A percentile compares a stretch with the other conserved stretches of the same genome.
phyloP scores from a whole-genome alignment of 2,329 filamentous ascomycete genomes.

The Trichoderma polysporum region DNA sequence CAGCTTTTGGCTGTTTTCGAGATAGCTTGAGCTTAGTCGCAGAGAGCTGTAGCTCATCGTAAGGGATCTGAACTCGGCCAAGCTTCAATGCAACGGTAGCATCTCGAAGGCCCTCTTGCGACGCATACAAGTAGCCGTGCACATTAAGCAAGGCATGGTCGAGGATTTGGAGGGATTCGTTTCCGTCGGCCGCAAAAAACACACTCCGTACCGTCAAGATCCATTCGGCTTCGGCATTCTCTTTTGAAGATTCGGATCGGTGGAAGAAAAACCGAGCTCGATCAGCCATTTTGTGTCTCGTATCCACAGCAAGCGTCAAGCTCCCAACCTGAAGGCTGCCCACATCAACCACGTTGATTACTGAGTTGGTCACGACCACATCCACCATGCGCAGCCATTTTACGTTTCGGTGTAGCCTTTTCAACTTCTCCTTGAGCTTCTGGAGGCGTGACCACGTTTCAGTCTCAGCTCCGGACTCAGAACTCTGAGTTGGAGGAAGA shows the following conservation, averaged over 20 bases:
- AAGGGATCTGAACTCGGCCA: slow-evolving; percentile 84
- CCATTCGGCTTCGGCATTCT: slow-evolving; percentile 81
- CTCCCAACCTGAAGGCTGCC: slow-evolving; percentile 83
- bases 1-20: slow-evolving; percentile 35
- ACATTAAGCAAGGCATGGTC: slow-evolving; percentile 88
- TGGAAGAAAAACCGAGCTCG: slow-evolving; percentile 86
- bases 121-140: slow-evolving; percentile 84
- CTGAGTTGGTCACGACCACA: slow-evolving; percentile 78
- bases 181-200: slow-evolving; percentile 81
- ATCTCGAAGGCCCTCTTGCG: slow-evolving; percentile 83
- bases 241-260: slow-evolving; percentile 59
- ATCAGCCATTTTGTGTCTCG: slow-evolving; percentile 86
- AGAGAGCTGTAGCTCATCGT: slow-evolving; percentile 76
- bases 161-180: slow-evolving; percentile 81
- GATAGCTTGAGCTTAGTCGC: slow-evolving; percentile 54
- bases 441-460: slow-evolving; percentile 81
- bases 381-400: slow-evolving; percentile 89
- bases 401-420: slow-evolving; percentile 80
- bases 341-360: slow-evolving; percentile 73
- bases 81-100: slow-evolving; percentile 88
- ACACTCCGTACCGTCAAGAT: slow-evolving; percentile 83
- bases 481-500: slow-evolving; percentile 17
- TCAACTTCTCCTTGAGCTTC: slow-evolving; percentile 78
- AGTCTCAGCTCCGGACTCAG: slow-evolving; percentile 49
- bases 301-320: slow-evolving; percentile 85